Evolutionary conservation across 352 stramenopile species (phyloP).

Genomic region (Bremia lactucae): DNA sequence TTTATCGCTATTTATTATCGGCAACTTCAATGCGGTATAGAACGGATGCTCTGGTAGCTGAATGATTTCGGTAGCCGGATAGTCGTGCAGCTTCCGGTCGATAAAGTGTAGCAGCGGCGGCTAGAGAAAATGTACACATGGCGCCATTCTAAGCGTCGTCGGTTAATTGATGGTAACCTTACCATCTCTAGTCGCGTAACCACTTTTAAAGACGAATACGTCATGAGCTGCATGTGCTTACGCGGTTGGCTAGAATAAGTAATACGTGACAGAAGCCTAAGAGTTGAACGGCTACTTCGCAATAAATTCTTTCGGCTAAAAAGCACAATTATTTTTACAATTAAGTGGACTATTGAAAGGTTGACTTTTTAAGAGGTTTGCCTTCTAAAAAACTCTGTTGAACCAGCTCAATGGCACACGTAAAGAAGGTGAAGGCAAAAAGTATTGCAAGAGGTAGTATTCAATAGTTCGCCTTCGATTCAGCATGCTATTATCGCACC

Average conservation of each 20-base stretch:
- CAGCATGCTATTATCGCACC: conserved; percentile 20
- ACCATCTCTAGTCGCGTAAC: conserved; percentile 58
- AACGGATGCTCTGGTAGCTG: conserved; percentile 52
- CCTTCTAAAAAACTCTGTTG: too few relatives aligned
- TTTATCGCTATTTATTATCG: conserved; percentile 28
- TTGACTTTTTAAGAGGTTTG: too few relatives aligned
- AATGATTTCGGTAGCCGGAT: conserved; percentile 31
- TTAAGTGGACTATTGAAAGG: too few relatives aligned
- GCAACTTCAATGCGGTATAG: conserved; percentile 41
- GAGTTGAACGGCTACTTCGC: conserved; percentile 1
- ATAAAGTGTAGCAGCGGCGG: conserved; percentile 70
- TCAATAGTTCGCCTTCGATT: too few relatives aligned
- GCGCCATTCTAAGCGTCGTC: too few relatives aligned
- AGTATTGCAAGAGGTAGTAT: too few relatives aligned
- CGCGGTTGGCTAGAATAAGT: conserved; percentile 47
- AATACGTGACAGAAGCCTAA: conserved; percentile 5
- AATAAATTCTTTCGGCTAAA: too few relatives aligned
- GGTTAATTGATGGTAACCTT: too few relatives aligned
- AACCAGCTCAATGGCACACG: too few relatives aligned
- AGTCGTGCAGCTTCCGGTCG: conserved; percentile 28
- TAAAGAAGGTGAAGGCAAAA: too few relatives aligned
- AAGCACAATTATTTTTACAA: too few relatives aligned
- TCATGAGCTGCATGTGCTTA: conserved; percentile 85
- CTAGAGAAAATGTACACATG: too few relatives aligned
- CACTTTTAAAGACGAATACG: conserved; percentile 55